phyloP scores from a whole-genome alignment of 768 basidiomycete genomes.

The Mycena crocata region DNA sequence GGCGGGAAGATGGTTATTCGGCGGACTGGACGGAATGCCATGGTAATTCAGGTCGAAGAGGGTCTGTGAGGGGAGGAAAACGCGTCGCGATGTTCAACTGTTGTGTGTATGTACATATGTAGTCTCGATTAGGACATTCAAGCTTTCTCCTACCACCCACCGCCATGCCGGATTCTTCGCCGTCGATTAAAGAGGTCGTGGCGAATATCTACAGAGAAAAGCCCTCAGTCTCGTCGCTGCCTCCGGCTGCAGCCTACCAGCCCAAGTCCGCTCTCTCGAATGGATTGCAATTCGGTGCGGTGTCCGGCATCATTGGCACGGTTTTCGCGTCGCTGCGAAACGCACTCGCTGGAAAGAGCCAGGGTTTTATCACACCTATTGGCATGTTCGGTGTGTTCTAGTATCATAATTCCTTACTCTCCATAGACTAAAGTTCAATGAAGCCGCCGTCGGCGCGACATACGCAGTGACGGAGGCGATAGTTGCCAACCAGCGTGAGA shows the following conservation, averaged over 20 bases:
- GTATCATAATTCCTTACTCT: background rate
- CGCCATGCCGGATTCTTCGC: no score
- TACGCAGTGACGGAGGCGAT: slow-evolving; percentile 86
- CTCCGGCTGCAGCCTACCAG: slow-evolving; percentile 1
- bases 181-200: slow-evolving; percentile 6
- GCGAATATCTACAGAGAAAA: background rate
- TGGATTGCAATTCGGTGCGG: slow-evolving; percentile 23
- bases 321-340: slow-evolving; percentile 82
- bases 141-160: no score
- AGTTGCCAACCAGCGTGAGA: slow-evolving; percentile 84
- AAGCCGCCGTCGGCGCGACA: slow-evolving; percentile 90
- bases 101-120: no score
- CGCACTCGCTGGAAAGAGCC: slow-evolving; percentile 82
- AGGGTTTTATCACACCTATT: slow-evolving; percentile 90
- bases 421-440: slow-evolving; percentile 19
- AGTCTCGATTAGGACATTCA: no score
- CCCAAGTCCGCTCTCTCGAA: slow-evolving; percentile 13
- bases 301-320: slow-evolving; percentile 41
- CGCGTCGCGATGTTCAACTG: no score
- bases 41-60: no score
- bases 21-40: no score
- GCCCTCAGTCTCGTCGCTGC: background rate
- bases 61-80: no score
- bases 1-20: slow-evolving; percentile 2
- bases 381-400: slow-evolving; percentile 86